These are phyloP conservation scores for Penicillium sp. DNA, from an alignment of 2,329 filamentous ascomycete genomes.

Conservation along the genomic window DNA sequence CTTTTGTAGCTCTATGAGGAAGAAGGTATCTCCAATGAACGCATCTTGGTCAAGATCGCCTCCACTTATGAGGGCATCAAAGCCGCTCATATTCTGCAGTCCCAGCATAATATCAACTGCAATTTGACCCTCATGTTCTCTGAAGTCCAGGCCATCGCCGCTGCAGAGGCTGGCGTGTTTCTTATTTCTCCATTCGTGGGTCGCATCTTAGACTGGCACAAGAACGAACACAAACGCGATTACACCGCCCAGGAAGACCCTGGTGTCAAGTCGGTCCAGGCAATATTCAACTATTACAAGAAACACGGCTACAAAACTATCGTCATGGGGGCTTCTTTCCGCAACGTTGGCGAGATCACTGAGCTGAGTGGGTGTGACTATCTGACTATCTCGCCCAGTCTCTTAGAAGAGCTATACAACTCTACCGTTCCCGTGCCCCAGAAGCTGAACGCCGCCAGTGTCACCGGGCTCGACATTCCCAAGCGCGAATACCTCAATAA, in stretches of 20 bases:
- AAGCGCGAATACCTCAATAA: conserved; percentile 91
- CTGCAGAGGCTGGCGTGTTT: conserved; percentile 92
- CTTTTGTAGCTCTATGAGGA: conserved; percentile 84
- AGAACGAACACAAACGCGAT: conserved; percentile 91
- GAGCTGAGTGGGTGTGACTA: conserved; percentile 99
- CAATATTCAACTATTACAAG: conserved; percentile 99
- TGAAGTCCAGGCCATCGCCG: conserved; percentile 88
- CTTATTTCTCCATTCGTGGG: conserved; percentile 99
- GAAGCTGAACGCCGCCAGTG: conserved; percentile 80
- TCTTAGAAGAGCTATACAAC: conserved; percentile 93
- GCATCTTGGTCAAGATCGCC: conserved; percentile 97
- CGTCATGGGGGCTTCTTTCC: conserved; percentile 99
- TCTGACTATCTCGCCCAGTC: conserved; percentile 95
- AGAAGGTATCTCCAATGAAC: conserved; percentile 88
- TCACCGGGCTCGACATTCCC: conserved; percentile 72
- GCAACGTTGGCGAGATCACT: conserved; percentile 93
- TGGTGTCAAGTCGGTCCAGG: conserved; percentile 89
- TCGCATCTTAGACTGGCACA: conserved; percentile 99
- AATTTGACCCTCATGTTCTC: conserved; percentile 99
- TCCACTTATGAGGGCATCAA: conserved; percentile 99
- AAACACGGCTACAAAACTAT: conserved; percentile 99
- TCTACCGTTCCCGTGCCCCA: conserved; percentile 79
- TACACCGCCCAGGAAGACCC: conserved; percentile 90
- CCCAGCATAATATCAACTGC: conserved; percentile 94
- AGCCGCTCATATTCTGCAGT: conserved; percentile 95